Base-by-base conservation (phyloP, 2,329 filamentous ascomycete genomes). In the Dothidotthia symphoricarpi region DNA sequence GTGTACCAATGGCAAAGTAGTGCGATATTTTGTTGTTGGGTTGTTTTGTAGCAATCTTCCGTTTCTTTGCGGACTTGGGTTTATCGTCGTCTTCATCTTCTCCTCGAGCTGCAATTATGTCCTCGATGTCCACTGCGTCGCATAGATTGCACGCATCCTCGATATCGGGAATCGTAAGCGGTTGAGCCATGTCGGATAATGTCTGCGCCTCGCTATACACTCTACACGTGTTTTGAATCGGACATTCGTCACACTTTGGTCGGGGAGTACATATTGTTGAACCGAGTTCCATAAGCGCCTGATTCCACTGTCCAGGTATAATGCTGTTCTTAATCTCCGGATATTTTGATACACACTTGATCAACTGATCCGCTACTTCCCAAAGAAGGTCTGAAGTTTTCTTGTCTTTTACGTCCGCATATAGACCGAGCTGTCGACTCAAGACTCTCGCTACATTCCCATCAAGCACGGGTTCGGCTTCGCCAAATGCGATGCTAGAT, bases 251-350 rank as follows among this genome's bases (percentile, higher is more conserved):
- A 33, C 80, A 83, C 34, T 76, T 74, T 1, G 80, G 80, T 47
- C 76, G 76, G 0, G 80, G 80, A 6, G 73, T 73, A 49, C 80
- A 83, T 2, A 83, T 57, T 0, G 80, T 83, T 45, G 78, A 82
- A 3, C 80, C 80, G 3, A 83, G 68, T 53, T 83, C 80, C 80
- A 83, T 83, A 16, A 83, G 61, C 1, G 77, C 80, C 54, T 83
- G 80, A 0, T 81, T 81, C 80, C 80, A 83, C 43, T 74, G 63
- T 0, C 80, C 80, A 0, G 80, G 79, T 15, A 75, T 60, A 35
- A 77, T 71, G 36, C 74, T 81, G 11, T 56, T 45, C 15, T 61
- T 49, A 0, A 55, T 53, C 5, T 61, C 55, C 2, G 56, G 48
- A 7, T 47, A 42, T 0, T 41, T 31, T 6, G 77, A 74, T 1